Base-by-base conservation (phyloP, 2,329 filamentous ascomycete genomes). In the Beauveria caledonica region DNA sequence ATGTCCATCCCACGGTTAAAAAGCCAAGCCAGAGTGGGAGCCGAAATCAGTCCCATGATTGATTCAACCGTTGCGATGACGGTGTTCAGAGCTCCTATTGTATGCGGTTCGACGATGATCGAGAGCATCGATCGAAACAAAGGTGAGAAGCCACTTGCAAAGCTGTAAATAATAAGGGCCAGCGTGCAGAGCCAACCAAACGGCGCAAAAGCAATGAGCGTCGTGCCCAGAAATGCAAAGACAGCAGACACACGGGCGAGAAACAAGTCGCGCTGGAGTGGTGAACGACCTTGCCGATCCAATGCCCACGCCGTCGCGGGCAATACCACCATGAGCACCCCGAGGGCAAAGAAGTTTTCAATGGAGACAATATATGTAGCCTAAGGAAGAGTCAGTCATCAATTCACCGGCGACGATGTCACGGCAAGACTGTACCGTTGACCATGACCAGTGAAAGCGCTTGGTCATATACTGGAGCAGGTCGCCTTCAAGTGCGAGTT, bases 71-170 rank as follows among this genome's bases (percentile, higher is more conserved):
- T 72, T 2, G 76, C 74, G 10, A 85, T 72, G 4, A 80, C 71
- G 5, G 78, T 80, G 66, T 84, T 85, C 25, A 84, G 70, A 0
- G 78, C 77, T 23, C 80, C 82, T 13, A 83, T 73, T 5, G 82
- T 78, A 61, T 81, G 76, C 23, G 77, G 74, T 64, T 82, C 80
- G 13, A 85, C 78, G 11, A 84, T 66, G 10, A 76, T 74, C 49
- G 79, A 83, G n/a, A 84, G 67, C 7, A 85, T 68, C 3, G 77
- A 79, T 39, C 82, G 75, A 19, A 79, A 67, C 1, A 82, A 66
- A 0, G 77, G 65, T 0, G 66, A 56, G 50, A 78, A 74, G 6
- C 81, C 80, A 15, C 65, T 64, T 0, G 82, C 81, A 1, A 80
- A 62, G 4, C 76, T 76, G 13, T 76, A 73, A 15, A 80, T 68